Base-by-base conservation (phyloP, 495 filamentous ascomycete species). In the Penicillium dipodomyicola region DNA sequence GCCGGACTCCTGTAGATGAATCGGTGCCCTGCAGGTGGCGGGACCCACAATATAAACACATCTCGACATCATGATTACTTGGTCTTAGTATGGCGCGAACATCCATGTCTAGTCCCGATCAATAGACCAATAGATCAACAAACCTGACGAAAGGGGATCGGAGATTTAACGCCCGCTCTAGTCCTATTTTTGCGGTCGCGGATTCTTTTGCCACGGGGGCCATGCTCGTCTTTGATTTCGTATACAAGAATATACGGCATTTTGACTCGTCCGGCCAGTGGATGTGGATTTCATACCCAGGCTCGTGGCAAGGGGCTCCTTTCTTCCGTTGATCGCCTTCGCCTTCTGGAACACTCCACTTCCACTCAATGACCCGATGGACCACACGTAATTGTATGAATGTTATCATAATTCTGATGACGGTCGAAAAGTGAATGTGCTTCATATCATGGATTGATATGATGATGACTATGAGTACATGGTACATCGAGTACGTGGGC, bases 21-120 rank as follows among this genome's bases (percentile, higher is more conserved):
- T 32, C 11, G 52, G 30, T 40, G 30, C 23, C 42, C 53, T 48
- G 54, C 54, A 56, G 54, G 54, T 56, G 54, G 54, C 54, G 54
- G 46, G 54, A 56, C 32, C 54, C 54, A 49, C 54, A 40, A 40
- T 42, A 40, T 39, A 55, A 55, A 37, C 52, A 48, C 53, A 49
- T 41, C 53, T 49, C 53, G 53, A 56, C 54, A 56, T 56, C 54
- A 56, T 54, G 30, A 54, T 30, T 30, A 27, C 40, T 43, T 14
- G 30, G 10, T 22, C n/a, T 43, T 39, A 8, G n/a, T 8, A 39
- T 39, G n/a, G 35, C 35, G 35, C 35, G 15, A 39, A 39, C 15
- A 39, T 39, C 35, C 35, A 39, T 39, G 35, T 39, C 35, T 17
- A 39, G 35, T 39, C 35, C 35, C 35, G 35, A 39, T 39, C n/a